Evolutionary conservation across 2,329 filamentous ascomycete species (phyloP).

Genomic region (Periconia sp.): DNA sequence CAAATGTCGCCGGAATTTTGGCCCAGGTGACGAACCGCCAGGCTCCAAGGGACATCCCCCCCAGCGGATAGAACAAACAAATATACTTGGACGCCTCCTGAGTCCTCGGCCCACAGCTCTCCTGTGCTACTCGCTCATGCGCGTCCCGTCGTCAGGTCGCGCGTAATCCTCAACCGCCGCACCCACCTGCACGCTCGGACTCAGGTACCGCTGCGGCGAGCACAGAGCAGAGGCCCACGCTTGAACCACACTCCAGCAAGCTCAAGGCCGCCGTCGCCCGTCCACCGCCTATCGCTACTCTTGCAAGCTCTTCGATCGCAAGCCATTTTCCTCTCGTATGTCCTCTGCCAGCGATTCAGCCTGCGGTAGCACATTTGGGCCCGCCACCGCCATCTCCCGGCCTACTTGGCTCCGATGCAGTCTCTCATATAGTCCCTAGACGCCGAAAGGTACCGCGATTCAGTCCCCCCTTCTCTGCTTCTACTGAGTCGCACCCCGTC

Average conservation of each 20-base stretch:
- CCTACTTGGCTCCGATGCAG: conserved; percentile 5
- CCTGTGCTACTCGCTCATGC: no score
- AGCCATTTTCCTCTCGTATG: conserved; percentile 4
- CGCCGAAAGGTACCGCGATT: conserved; percentile 28
- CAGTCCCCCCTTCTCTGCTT: conserved; percentile 21
- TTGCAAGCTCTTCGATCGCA: conserved; percentile 19
- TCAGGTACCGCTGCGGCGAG: conserved; percentile 1
- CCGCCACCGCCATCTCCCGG: conserved; percentile 4
- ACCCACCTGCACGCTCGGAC: not conserved
- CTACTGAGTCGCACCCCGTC: conserved; percentile 34
- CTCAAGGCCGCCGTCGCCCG: conserved; percentile 50
- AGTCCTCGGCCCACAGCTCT: conserved; percentile 1
- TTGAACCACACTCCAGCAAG: conserved; percentile 4
- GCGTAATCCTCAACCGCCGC: conserved; percentile 1
- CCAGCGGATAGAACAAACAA: conserved; percentile 9
- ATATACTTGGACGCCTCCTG: conserved; percentile 7
- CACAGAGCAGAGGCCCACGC: conserved; percentile 6
- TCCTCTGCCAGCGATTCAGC: conserved; percentile 3
- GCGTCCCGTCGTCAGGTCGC: no score
- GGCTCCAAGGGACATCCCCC: not conserved
- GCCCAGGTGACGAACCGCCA: conserved; percentile 4
- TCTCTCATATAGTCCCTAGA: conserved; percentile 7
- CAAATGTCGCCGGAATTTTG: not conserved
- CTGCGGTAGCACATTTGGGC: conserved; percentile 8
- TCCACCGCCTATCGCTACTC: conserved; percentile 27